Evolutionary conservation across 2,329 filamentous ascomycete genomes (phyloP), one percentile per base, ranked within the genome.

Genomic region (Alternaria gansuensis): DNA sequence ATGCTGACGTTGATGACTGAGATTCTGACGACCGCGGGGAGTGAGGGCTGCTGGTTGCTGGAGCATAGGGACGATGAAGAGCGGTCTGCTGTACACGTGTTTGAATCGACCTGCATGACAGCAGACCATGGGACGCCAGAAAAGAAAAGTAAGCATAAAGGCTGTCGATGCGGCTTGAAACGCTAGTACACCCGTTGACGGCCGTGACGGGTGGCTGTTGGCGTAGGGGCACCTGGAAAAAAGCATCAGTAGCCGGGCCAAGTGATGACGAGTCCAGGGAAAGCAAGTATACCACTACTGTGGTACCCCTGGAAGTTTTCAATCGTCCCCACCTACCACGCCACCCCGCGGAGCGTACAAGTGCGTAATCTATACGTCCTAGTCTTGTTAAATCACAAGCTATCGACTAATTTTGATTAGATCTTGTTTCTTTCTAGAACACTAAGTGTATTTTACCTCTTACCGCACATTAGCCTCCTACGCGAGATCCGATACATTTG

Each of bases 51-150:
- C 28, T 31, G 44, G 17, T 34, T 28, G 44, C 44, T 31, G 44
- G 14, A n/a, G 31, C 23, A 33, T 24, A 33, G 44, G 29, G 44
- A 34, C 33, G 31, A 34, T 48, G 13, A 21, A 26, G 14, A 36
- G 21, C 44, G 44, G 44, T 48, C 44, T 34, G 44, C 21, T 33
- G 44, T 48, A 48, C 44, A 48, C 44, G 44, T 48, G 31, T 23
- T 26, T 48, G 31, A 24, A 41, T 24, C 14, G 21, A 33, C 31
- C 29, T 33, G 44, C 44, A 17, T 48, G 21, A 48, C 13, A 48
- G 31, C 31, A 33, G 44, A 36, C 44, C 21, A 48, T 33, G 13
- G 29, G 21, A 48, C 29, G 21, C 24, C n/a, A 17, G 21, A 48
- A 48, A 48, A 48, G 29, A 48, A 48, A 48, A 17, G 29, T 7